Percentiles rank a stretch among this genome's conserved stretches.
phyloP scores from a whole-genome alignment of 805 yeast species.

The Sugiyamaella americana region DNA sequence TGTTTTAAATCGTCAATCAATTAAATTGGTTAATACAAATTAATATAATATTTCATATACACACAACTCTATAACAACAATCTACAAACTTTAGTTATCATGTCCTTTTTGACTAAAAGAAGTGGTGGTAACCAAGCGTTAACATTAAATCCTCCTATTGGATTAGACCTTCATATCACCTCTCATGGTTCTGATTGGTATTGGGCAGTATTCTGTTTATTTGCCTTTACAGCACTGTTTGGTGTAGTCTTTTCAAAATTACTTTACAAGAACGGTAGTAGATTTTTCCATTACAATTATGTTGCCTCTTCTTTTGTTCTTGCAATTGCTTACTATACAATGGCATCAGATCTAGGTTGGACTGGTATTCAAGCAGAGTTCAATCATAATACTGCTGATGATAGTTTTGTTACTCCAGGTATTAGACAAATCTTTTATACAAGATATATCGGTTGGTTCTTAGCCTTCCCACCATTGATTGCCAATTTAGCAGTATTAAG shows the following conservation, averaged over 20 bases:
- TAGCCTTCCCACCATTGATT: constrained; percentile 44
- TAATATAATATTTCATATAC: too few species aligned
- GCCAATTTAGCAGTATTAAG: constrained; percentile 32
- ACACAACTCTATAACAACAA: too few species aligned
- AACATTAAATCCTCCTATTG: constrained; percentile 39
- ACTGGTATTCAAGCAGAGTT: constrained; percentile 44
- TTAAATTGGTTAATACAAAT: too few species aligned
- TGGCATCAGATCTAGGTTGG: constrained; percentile 56
- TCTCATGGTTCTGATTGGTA: constrained; percentile 60
- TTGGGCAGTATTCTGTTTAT: constrained; percentile 54
- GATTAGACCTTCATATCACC: constrained; percentile 47
- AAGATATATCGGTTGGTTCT: constrained; percentile 53
- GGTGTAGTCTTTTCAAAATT: constrained; percentile 20
- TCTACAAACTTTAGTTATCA: too few species aligned
- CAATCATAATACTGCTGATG: constrained; percentile 38
- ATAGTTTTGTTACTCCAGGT: constrained; percentile 25
- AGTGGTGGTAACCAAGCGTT: constrained; percentile 30
- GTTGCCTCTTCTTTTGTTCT: constrained; percentile 38
- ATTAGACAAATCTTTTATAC: constrained; percentile 52
- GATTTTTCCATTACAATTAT: constrained; percentile 37
- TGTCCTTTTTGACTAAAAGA: not conserved
- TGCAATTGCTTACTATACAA: constrained; percentile 47
- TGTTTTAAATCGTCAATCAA: too few species aligned
- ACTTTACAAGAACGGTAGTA: constrained; percentile 29
- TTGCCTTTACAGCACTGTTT: constrained; percentile 35